Conservation (phyloP, 1,284 basidiomycete species). For the Puccinia hordei region DNA sequence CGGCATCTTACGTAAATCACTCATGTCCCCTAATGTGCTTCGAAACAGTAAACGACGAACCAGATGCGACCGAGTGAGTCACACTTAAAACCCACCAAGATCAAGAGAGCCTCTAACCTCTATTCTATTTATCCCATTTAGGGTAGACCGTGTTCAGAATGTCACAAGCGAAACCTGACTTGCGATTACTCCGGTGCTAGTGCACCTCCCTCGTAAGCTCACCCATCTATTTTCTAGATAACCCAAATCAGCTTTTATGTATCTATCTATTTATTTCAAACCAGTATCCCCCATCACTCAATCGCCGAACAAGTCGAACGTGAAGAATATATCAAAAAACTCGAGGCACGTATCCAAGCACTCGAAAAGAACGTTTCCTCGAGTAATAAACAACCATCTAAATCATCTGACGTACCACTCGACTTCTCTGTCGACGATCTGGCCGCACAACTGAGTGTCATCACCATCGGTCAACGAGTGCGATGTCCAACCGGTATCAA, state of each 20-base stretch:
- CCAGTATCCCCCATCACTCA: constrained; percentile 4
- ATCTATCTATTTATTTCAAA: too few species aligned
- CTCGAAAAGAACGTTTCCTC: constrained; percentile 19
- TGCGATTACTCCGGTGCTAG: constrained; percentile 38
- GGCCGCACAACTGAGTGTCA: constrained; percentile 23
- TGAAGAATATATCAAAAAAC: constrained; percentile 36
- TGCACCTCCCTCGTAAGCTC: constrained; percentile 28
- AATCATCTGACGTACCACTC: neutral
- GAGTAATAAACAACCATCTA: neutral
- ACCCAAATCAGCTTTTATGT: neutral
- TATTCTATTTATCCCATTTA: constrained; percentile 7
- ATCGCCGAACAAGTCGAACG: constrained; percentile 9
- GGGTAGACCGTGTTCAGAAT: constrained; percentile 43
- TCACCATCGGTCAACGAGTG: constrained; percentile 38
- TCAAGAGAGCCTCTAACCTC: too few species aligned
- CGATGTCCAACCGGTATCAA: neutral
- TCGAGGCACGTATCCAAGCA: constrained; percentile 26
- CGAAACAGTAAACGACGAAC: constrained; percentile 28
- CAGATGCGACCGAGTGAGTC: constrained; percentile 44
- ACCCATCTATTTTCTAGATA: neutral
- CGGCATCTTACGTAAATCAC: neutral
- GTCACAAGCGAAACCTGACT: constrained; percentile 23
- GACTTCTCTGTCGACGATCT: constrained; percentile 42
- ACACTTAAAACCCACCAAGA: neutral
- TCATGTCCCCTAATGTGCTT: neutral